A percentile compares a stretch with the other conserved stretches of the same genome.
Conservation (phyloP, 768 basidiomycete species). For the Boletus pseudo-olivaceus region DNA sequence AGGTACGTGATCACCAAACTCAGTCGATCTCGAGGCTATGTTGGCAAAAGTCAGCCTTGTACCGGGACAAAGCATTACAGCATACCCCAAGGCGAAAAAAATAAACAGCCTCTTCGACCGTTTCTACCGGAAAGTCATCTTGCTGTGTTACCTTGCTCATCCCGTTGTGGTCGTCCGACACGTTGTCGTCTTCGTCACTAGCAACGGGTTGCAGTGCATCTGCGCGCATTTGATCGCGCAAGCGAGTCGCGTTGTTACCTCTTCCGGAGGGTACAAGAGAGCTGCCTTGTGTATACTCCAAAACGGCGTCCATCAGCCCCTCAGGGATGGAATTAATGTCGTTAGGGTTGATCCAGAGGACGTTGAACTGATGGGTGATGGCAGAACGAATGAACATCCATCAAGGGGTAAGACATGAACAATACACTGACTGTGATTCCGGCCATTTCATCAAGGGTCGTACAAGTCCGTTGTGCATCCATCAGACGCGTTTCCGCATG, state of each 20-base stretch:
- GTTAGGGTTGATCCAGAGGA: conserved; percentile 72
- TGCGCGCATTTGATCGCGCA: conserved; percentile 69
- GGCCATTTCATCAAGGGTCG: conserved; percentile 68
- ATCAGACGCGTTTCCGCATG: conserved; percentile 68
- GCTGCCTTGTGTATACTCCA: conserved; percentile 33
- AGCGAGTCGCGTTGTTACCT: conserved; percentile 38
- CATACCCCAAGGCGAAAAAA: conserved; percentile 66
- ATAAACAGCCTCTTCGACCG: conserved; percentile 62
- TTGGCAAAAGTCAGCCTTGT: conserved; percentile 11
- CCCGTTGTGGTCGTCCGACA: conserved; percentile 17
- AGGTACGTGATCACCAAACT: conserved; percentile 68
- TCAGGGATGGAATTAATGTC: conserved; percentile 63
- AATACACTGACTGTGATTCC: conserved; percentile 46
- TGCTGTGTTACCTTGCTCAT: conserved; percentile 21
- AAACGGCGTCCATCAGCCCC: conserved; percentile 58
- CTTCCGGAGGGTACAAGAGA: conserved; percentile 8
- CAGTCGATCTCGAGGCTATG: conserved; percentile 69
- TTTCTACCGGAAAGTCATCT: conserved; percentile 46
- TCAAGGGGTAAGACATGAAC: background rate
- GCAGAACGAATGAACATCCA: conserved; percentile 6
- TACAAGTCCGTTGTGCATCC: conserved; percentile 72
- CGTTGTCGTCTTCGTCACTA: conserved; percentile 35
- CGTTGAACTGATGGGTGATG: conserved; percentile 60
- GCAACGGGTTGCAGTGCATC: conserved; percentile 60
- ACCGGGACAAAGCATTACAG: conserved; percentile 5